Percentiles rank a stretch among this genome's conserved stretches.
phyloP scores from a whole-genome alignment of 2,329 filamentous ascomycete genomes.

The Dactylellina parvicollis region DNA sequence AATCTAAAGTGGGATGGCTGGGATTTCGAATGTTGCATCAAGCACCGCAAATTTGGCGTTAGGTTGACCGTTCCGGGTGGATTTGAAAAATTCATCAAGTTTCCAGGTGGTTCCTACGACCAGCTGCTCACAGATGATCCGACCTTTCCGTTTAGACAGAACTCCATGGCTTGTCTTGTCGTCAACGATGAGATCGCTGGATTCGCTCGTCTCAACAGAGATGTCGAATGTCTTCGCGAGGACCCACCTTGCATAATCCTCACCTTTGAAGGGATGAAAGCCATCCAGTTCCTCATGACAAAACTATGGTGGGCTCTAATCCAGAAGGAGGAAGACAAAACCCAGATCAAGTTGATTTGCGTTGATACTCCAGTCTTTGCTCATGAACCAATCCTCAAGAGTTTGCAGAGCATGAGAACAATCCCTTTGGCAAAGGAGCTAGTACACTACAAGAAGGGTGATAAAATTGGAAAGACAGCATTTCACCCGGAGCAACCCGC shows the following conservation, averaged over 20 bases:
- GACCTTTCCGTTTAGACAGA: constrained; percentile 67
- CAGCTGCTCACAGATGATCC: constrained; percentile 63
- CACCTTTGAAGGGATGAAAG: constrained; percentile 63
- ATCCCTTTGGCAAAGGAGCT: constrained; percentile 69
- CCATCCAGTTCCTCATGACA: constrained; percentile 10
- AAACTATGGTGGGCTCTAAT: constrained; percentile 20
- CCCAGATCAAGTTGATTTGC: constrained; percentile 66
- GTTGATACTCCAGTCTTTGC: constrained; percentile 75
- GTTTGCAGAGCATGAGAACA: constrained; percentile 68
- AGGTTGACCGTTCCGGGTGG: constrained; percentile 63
- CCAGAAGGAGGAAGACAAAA: constrained; percentile 60
- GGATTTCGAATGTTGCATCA: constrained; percentile 62
- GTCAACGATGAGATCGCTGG: constrained; percentile 66
- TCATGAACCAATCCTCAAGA: constrained; percentile 72
- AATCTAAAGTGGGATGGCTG: constrained; percentile 58
- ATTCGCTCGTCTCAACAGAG: constrained; percentile 70
- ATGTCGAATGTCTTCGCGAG: constrained; percentile 64
- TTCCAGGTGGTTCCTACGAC: constrained; percentile 60
- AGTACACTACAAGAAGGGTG: constrained; percentile 60
- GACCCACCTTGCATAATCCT: constrained; percentile 64
- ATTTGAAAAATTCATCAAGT: constrained; percentile 57
- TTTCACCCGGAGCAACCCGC: constrained; percentile 24
- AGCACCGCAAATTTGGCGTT: constrained; percentile 35
- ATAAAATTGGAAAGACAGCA: constrained; percentile 32
- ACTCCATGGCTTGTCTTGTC: constrained; percentile 72